Evolutionary conservation across 2,329 filamentous ascomycete genomes (phyloP).

Genomic region (Calonectria crousiana): DNA sequence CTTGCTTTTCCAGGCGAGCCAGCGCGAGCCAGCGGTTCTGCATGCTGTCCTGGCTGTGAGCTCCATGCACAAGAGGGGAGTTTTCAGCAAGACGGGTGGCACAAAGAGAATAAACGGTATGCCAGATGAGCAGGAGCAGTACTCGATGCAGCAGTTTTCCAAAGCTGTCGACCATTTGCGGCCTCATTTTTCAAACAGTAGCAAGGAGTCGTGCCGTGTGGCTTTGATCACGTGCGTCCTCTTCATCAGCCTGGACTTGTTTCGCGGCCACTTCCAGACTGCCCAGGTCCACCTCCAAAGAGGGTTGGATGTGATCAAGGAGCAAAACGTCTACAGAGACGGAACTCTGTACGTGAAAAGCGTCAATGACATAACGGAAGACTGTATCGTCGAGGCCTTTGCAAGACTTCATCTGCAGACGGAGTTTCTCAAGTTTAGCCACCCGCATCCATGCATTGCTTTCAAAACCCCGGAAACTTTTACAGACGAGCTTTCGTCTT

Average conservation of each 20-base stretch:
- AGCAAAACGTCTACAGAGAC: conserved; percentile 28
- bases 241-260: conserved; percentile 50
- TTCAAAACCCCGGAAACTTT: conserved; percentile 17
- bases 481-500: conserved; percentile 5
- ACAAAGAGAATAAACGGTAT: background rate
- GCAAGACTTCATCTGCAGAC: conserved; percentile 46
- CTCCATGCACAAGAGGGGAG: conserved; percentile 46
- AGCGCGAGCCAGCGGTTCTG: conserved; percentile 53
- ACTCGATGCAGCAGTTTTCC: conserved; percentile 50
- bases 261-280: conserved; percentile 51
- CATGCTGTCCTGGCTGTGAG: conserved; percentile 55
- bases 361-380: conserved; percentile 49
- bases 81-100: conserved; percentile 12
- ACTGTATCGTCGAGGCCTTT: conserved; percentile 59
- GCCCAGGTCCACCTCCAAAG: conserved; percentile 57
- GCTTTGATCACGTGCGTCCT: conserved; percentile 53
- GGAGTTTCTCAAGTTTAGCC: conserved; percentile 38
- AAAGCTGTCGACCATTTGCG: conserved; percentile 53
- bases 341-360: conserved; percentile 25
- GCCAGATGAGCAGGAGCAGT: conserved; percentile 31
- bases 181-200: conserved; percentile 46
- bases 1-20: conserved; percentile 52
- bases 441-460: conserved; percentile 28
- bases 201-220: conserved; percentile 48
- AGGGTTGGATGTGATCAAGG: conserved; percentile 54